These are phyloP conservation scores for Erythrophleum ivorense DNA, from an alignment of 331 rosid species.

Conservation along the genomic window DNA sequence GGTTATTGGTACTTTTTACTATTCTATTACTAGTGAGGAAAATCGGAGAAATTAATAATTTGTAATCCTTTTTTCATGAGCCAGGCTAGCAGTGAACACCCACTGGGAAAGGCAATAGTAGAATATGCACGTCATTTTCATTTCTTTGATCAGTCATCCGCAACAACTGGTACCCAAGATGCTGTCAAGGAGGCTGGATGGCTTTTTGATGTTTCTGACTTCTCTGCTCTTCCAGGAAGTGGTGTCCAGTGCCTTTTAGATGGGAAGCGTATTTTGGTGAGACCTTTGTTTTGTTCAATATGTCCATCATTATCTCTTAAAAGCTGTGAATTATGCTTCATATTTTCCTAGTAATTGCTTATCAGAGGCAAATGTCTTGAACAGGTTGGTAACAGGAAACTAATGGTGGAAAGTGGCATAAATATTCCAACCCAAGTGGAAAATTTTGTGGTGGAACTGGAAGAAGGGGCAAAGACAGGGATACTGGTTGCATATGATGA, in stretches of 20 bases:
- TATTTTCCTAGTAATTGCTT: slow-evolving; percentile 39
- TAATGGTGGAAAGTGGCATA: slow-evolving; percentile 81
- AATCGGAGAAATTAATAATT: neutral
- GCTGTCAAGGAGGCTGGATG: slow-evolving; percentile 63
- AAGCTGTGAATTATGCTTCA: slow-evolving; percentile 15
- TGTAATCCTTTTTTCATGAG: slow-evolving; percentile 31
- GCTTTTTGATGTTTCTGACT: slow-evolving; percentile 86
- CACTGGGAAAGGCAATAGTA: slow-evolving; percentile 85
- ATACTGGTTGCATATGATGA: slow-evolving; percentile 75
- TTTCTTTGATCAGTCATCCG: slow-evolving; percentile 79
- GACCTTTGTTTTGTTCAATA: slow-evolving; percentile 28
- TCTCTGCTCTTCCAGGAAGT: slow-evolving; percentile 87
- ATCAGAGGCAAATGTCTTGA: slow-evolving; percentile 37
- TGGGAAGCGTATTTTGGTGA: slow-evolving; percentile 72
- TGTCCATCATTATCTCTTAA: slow-evolving; percentile 28
- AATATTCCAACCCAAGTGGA: slow-evolving; percentile 74
- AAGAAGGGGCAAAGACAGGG: slow-evolving; percentile 91
- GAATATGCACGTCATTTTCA: slow-evolving; percentile 91
- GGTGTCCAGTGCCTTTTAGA: slow-evolving; percentile 77
- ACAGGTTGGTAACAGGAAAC: slow-evolving; percentile 93
- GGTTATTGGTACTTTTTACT: neutral
- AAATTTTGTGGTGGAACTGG: slow-evolving; percentile 76
- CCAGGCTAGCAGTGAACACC: slow-evolving; percentile 99
- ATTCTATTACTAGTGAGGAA: slow-evolving; percentile 12
- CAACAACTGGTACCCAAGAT: slow-evolving; percentile 47